Conservation (phyloP, 2,329 filamentous ascomycete species). For the Aspergillus thermomutatus region DNA sequence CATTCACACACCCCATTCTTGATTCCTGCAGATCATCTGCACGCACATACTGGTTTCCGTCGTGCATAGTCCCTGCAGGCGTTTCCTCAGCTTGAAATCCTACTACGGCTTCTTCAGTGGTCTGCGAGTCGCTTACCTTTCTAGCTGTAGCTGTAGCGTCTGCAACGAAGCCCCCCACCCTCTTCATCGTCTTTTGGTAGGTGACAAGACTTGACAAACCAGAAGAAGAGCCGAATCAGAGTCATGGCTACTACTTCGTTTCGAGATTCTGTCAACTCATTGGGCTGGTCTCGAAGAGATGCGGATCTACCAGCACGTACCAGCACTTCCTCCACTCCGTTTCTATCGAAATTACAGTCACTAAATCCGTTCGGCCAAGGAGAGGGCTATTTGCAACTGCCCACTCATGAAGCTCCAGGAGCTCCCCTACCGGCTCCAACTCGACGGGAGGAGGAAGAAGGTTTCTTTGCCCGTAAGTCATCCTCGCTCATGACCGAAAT, state of each 20-base stretch:
- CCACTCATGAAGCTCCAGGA: slow-evolving; percentile 76
- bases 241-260: slow-evolving; percentile 61
- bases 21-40: slow-evolving; percentile 50
- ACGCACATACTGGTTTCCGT: slow-evolving; percentile 38
- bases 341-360: slow-evolving; percentile 77
- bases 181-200: slow-evolving; percentile 1
- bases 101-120: slow-evolving; percentile 12
- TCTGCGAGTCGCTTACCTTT: slow-evolving; percentile 8
- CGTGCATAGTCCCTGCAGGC: slow-evolving; percentile 45
- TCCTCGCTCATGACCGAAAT: slow-evolving; percentile 20
- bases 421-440: slow-evolving; percentile 81
- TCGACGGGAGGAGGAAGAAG: slow-evolving; percentile 90
- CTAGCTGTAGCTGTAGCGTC: slow-evolving; percentile 14
- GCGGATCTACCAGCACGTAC: slow-evolving; percentile 71
- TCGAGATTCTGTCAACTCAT: slow-evolving; percentile 87
- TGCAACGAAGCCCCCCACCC: slow-evolving; percentile 20
- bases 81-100: slow-evolving; percentile 20
- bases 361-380: slow-evolving; percentile 78
- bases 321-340: slow-evolving; percentile 57
- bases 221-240: slow-evolving; percentile 6
- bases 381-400: slow-evolving; percentile 84
- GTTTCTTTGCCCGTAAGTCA: slow-evolving; percentile 89
- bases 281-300: slow-evolving; percentile 89
- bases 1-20: slow-evolving; percentile 18
- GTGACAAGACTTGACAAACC: slow-evolving; percentile 5